Evolutionary conservation across 2,329 filamentous ascomycete genomes (phyloP).

Genomic region (Cladosporium halotolerans): DNA sequence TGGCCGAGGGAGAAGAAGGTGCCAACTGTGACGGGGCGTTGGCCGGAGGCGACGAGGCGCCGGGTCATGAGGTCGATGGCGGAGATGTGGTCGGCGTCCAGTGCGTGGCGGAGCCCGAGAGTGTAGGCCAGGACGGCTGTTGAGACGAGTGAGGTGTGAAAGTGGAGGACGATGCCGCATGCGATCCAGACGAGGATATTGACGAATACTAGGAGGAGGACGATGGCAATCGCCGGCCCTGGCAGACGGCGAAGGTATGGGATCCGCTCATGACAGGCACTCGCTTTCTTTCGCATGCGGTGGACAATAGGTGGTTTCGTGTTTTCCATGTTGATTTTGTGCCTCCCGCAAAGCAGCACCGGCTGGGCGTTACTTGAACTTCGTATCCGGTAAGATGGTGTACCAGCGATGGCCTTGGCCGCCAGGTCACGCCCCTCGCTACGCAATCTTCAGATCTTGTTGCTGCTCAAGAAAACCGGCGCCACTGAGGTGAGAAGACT

Average conservation of each 20-base stretch:
- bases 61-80: slow-evolving; percentile 95
- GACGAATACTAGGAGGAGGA: slow-evolving; percentile 46
- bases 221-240: slow-evolving; percentile 51
- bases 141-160: slow-evolving; percentile 56
- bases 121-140: slow-evolving; percentile 82
- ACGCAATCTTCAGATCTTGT: too few species aligned
- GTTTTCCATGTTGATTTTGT: slow-evolving; percentile 2
- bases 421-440: too few species aligned
- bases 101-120: slow-evolving; percentile 84
- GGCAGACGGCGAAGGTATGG: slow-evolving; percentile 53
- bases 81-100: slow-evolving; percentile 90
- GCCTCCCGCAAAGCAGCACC: neutral
- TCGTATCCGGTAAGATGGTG: too few species aligned
- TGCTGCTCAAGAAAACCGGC: too few species aligned
- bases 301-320: neutral
- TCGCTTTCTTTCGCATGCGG: slow-evolving; percentile 16
- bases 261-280: slow-evolving; percentile 43
- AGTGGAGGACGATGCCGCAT: slow-evolving; percentile 49
- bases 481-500: too few species aligned
- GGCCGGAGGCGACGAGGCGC: slow-evolving; percentile 76
- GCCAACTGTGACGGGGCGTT: slow-evolving; percentile 82
- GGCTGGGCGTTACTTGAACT: neutral
- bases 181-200: slow-evolving; percentile 55
- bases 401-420: too few species aligned
- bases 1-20: slow-evolving; percentile 93